Evolutionary conservation across 176 grass and related monocot species (phyloP), one percentile per base, ranked within the genome.

Genomic region (Oryza australiensis): DNA sequence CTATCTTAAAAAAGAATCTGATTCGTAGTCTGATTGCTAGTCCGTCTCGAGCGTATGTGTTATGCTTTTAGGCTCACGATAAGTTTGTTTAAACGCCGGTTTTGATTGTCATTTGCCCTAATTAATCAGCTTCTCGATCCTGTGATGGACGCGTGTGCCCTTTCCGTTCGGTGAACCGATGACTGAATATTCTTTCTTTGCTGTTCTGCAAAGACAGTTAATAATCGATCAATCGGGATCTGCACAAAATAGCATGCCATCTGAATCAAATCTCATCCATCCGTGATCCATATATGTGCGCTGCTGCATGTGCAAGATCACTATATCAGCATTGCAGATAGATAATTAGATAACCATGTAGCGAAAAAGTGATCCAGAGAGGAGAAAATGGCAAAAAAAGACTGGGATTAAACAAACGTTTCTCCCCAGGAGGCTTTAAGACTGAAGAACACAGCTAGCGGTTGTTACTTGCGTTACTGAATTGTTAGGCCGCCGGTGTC

Each of bases 401-500:
- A 9, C 57, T 14, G 14, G 26, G 53, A 89, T 35, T 85, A 85
- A 88, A 83, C 32, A 83, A 88, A 55, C 13, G 34, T 49, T 78
- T 73, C 11, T 8, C 13, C 12, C 4, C 16, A 1, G 10, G 3
- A 3, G 28, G 35, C 27, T 68, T 83, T 68, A n/a, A 26, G 32
- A 72, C 87, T 77, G 73, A 77, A 32, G 26, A 22, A 27, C 0
- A 38, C 48, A 73, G 34, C 34, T 35, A 35, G 76, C 35, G 53
- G 87, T 34, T 79, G 74, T 51, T 45, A 28, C 64, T 43, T 4
- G 15, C 8, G 40, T 83, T 66, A 66, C 43, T 77, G 71, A 72
- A 45, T 87, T 74, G 83, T 86, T 86, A 89, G 87, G 82, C 77
- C 51, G 49, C 42, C 48, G 73, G 83, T 86, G 78, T 86, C 88